Evolutionary conservation across 768 basidiomycete genomes (phyloP).

Genomic region (Leccinum broughii): DNA sequence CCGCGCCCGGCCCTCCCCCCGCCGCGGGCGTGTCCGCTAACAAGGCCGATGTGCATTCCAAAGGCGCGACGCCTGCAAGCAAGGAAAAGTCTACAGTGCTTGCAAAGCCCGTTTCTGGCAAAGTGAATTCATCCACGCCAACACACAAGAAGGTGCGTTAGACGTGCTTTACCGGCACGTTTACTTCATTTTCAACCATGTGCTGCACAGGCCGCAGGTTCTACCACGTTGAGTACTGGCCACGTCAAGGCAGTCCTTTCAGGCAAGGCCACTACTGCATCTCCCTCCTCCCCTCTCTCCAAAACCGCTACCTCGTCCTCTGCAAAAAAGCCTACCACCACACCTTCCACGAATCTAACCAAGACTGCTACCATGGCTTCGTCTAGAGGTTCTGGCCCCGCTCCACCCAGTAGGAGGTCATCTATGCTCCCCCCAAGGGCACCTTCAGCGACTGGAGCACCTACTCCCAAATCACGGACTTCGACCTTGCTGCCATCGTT

Average conservation of each 20-base stretch:
- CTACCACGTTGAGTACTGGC: conserved; percentile 66
- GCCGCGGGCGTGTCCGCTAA: conserved; percentile 23
- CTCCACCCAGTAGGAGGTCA: conserved; percentile 34
- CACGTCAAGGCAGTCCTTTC: conserved; percentile 45
- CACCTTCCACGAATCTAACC: conserved; percentile 31
- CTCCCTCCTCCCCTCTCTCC: conserved; percentile 34
- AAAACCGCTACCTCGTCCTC: conserved; percentile 32
- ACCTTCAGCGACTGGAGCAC: conserved; percentile 40
- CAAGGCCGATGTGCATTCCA: conserved; percentile 29
- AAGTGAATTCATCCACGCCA: conserved; percentile 52
- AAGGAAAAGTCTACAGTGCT: conserved; percentile 40
- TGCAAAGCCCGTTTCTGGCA: conserved; percentile 45
- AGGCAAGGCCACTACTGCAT: conserved; percentile 41
- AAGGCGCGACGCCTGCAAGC: conserved; percentile 22
- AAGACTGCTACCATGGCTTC: conserved; percentile 37
- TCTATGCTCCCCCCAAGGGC: conserved; percentile 37
- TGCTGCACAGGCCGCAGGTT: conserved; percentile 54
- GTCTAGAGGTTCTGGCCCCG: conserved; percentile 33
- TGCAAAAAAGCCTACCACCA: conserved; percentile 29
- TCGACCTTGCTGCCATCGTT: conserved; percentile 31
- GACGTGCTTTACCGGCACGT: conserved; percentile 18
- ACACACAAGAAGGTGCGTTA: conserved; percentile 67
- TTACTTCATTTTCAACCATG: conserved; percentile 30
- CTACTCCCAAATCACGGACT: conserved; percentile 41
- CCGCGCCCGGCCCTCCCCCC: conserved; percentile 16